Percentiles rank a stretch among this genome's conserved stretches.
Evolutionary conservation across 169 alveolate genomes (phyloP).

Genomic region (Perkinsus olseni): DNA sequence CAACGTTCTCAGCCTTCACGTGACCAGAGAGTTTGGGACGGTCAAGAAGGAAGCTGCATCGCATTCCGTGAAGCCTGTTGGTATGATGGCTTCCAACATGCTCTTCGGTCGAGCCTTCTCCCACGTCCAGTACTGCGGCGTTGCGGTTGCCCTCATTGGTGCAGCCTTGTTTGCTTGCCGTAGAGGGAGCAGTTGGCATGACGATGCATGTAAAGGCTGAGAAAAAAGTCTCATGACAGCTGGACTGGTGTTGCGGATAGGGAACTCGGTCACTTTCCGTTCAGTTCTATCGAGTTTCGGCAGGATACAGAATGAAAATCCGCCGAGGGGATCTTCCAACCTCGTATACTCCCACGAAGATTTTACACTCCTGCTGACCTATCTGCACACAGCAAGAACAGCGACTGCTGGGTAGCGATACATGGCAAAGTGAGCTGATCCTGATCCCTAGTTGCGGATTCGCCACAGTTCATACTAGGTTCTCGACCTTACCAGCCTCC

Average conservation of each 20-base stretch:
- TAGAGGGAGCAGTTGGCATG: background rate
- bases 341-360: background rate
- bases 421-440: constrained; percentile 42
- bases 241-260: background rate
- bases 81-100: background rate
- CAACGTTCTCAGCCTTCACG: background rate
- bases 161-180: background rate
- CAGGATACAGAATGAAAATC: background rate
- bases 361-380: constrained; percentile 40
- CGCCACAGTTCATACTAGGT: background rate
- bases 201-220: background rate
- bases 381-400: constrained; percentile 62
- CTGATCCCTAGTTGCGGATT: background rate
- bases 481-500: constrained; percentile 58
- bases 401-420: constrained; percentile 74
- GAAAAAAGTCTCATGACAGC: background rate
- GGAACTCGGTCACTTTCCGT: no score
- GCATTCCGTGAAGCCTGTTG: background rate
- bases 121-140: background rate
- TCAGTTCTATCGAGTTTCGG: no score
- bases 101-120: background rate
- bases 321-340: background rate
- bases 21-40: background rate
- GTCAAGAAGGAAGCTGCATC: background rate
- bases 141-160: background rate